Evolutionary conservation across 495 filamentous ascomycete species (phyloP), one percentile per base, ranked within the genome.

Genomic region (Penicillium tannophilum): DNA sequence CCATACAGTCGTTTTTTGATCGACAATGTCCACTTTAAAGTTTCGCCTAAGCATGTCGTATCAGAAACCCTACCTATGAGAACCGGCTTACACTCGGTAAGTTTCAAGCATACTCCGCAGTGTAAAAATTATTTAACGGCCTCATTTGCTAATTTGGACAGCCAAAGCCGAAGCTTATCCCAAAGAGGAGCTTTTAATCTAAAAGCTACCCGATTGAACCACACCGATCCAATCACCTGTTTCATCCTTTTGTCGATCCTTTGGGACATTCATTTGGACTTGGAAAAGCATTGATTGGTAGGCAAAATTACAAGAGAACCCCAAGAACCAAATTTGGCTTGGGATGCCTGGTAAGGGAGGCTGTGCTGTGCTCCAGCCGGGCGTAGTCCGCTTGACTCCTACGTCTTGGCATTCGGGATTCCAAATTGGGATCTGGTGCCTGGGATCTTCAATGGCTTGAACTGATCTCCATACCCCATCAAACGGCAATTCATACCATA

Each of bases 21-120:
- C 26, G 24, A 50, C 31, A 52, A 2, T 17, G 12, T 23, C 49
- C 44, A 36, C 23, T 47, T 48, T 46, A 52, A 48, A 56, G 4
- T 39, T 52, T 47, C 17, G 11, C n/a, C 20, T 26, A 7, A 3
- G 17, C 26, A 36, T 50, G 49, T 28, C 41, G 17, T 50, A 42
- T 43, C 54, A 56, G 47, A 61, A 19, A 52, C 45, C 30, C 17
- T 52, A 26, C 53, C 39, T 60, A 56, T 61, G 28, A 61, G 14
- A 41, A 42, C 16, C 51, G 12, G 11, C 8, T 17, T 42, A 24
- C 3, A 28, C 35, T 19, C 43, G 33, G 30, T 39, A 42, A 20
- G 41, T 46, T 30, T 44, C n/a, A 47, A 30, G 17, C 26, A 55
- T 55, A 47, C 24, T 46, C n/a, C 30, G 41, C 53, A 44, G 30